A percentile compares a stretch with the other conserved stretches of the same genome.
phyloP scores from a whole-genome alignment of 1,284 basidiomycete species.

The Boletus holoroseus region DNA sequence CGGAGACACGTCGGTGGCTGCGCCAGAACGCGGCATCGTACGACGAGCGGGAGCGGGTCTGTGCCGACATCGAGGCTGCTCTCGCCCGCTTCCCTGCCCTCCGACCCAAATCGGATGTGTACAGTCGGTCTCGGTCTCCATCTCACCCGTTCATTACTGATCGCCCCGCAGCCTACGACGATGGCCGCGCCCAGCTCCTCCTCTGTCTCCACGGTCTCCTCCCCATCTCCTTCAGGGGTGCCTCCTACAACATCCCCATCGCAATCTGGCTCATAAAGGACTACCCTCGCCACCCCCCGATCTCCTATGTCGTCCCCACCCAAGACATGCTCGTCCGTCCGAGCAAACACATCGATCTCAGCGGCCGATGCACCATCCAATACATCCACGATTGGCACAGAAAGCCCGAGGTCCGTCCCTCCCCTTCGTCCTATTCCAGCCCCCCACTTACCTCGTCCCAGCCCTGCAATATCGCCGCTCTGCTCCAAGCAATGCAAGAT shows the following conservation, averaged over 20 bases:
- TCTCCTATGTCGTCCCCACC: slow-evolving; percentile 95
- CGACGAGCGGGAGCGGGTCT: slow-evolving; percentile 48
- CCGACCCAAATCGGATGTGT: slow-evolving; percentile 86
- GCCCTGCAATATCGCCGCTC: slow-evolving; percentile 62
- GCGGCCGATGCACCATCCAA: slow-evolving; percentile 66
- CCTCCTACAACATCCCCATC: slow-evolving; percentile 91
- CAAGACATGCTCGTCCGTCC: slow-evolving; percentile 85
- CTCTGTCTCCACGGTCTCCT: slow-evolving; percentile 88
- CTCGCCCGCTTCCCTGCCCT: slow-evolving; percentile 62
- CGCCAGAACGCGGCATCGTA: slow-evolving; percentile 66
- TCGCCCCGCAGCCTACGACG: slow-evolving; percentile 73
- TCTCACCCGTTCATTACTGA: not conserved
- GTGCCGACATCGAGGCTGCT: slow-evolving; percentile 60
- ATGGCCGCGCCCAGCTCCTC: slow-evolving; percentile 87
- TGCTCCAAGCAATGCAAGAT: slow-evolving; percentile 70
- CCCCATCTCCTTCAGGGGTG: slow-evolving; percentile 74
- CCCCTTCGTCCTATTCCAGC: slow-evolving; percentile 15
- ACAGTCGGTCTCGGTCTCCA: slow-evolving; percentile 54
- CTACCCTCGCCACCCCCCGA: slow-evolving; percentile 77
- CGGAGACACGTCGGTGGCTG: slow-evolving; percentile 62
- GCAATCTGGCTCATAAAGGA: slow-evolving; percentile 83
- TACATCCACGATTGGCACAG: slow-evolving; percentile 76
- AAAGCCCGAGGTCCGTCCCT: slow-evolving; percentile 72
- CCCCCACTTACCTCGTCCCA: slow-evolving; percentile 30
- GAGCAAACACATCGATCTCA: slow-evolving; percentile 73